phyloP scores from a whole-genome alignment of 2,329 filamentous ascomycete species.

The Orbilia ellipsospora region DNA sequence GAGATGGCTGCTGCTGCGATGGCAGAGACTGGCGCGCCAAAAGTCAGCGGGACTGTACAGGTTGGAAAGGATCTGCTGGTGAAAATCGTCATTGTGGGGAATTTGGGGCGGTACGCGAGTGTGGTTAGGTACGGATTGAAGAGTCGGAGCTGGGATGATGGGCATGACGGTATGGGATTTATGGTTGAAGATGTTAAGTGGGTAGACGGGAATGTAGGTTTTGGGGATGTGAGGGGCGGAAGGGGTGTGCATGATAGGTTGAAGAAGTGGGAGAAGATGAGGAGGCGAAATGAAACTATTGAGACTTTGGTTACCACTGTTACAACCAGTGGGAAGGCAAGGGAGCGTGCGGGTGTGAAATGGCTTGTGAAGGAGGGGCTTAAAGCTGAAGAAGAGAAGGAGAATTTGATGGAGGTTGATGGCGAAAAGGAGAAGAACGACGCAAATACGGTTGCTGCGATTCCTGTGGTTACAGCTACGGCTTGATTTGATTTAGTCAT shows the following conservation, averaged over 20 bases:
- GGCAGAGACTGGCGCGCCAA: conserved; percentile 65
- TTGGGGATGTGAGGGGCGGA: conserved; percentile 39
- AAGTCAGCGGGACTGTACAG: conserved; percentile 73
- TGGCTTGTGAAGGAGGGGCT: conserved; percentile 35
- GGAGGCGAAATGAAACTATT: conserved; percentile 33
- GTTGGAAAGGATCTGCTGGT: conserved; percentile 83
- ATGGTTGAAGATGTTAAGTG: conserved; percentile 84
- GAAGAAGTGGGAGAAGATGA: conserved; percentile 49
- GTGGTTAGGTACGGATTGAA: conserved; percentile 82
- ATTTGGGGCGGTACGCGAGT: conserved; percentile 78
- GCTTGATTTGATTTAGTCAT: neutral
- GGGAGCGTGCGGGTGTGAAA: conserved; percentile 1
- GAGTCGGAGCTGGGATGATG: conserved; percentile 77
- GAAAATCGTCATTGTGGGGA: conserved; percentile 83
- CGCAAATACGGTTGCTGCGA: neutral
- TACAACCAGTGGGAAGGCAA: neutral
- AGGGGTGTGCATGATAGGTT: conserved; percentile 41
- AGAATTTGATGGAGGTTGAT: conserved; percentile 39
- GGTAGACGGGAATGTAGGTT: conserved; percentile 73
- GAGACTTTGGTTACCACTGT: conserved; percentile 8
- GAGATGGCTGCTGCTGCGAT: conserved; percentile 61
- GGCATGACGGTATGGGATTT: conserved; percentile 89
- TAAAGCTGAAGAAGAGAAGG: conserved; percentile 32
- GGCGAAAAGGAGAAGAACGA: conserved; percentile 12
- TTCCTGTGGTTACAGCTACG: neutral